Percentiles rank a stretch among this genome's conserved stretches.
Evolutionary conservation across 176 grass and related monocot species (phyloP).

Genomic region (bread wheat (Triticum aestivum)): DNA sequence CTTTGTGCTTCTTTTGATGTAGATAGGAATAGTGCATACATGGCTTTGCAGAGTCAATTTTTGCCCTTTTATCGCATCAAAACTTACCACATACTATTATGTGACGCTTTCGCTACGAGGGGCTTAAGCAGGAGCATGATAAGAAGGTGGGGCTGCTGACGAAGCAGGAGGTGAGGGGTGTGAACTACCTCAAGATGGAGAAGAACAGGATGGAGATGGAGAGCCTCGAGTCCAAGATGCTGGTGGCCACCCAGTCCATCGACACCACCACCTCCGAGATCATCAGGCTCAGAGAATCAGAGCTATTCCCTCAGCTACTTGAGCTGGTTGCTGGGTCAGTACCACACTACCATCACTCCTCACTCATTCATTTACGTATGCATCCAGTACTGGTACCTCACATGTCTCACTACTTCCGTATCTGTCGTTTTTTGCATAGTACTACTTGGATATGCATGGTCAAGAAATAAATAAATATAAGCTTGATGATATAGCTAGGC

Average conservation of each 20-base stretch:
- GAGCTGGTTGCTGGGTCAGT: too few relatives aligned
- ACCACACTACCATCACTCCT: too few relatives aligned
- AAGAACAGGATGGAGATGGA: slow-evolving; percentile 98
- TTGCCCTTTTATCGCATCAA: background rate
- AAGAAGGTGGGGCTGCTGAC: slow-evolving; percentile 74
- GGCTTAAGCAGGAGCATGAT: slow-evolving; percentile 80
- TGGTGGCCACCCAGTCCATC: slow-evolving; percentile 89
- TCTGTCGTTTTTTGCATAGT: too few relatives aligned
- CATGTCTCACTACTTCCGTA: too few relatives aligned
- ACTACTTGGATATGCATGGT: too few relatives aligned
- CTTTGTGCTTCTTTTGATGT: slow-evolving; percentile 6
- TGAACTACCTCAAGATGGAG: slow-evolving; percentile 92
- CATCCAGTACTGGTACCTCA: too few relatives aligned
- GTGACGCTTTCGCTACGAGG: slow-evolving; percentile 37
- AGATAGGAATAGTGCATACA: background rate
- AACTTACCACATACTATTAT: background rate
- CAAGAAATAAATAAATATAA: too few relatives aligned
- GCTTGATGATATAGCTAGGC: too few relatives aligned
- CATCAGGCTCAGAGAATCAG: too few relatives aligned
- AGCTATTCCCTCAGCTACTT: too few relatives aligned
- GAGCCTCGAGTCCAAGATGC: slow-evolving; percentile 91
- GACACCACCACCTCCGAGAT: slow-evolving; percentile 62
- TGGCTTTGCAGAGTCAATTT: background rate
- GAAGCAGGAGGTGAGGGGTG: slow-evolving; percentile 86
- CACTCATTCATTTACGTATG: too few relatives aligned